Percentiles rank a stretch among this genome's conserved stretches.
phyloP scores from a whole-genome alignment of 352 stramenopile species.

The Phytophthora europaea region DNA sequence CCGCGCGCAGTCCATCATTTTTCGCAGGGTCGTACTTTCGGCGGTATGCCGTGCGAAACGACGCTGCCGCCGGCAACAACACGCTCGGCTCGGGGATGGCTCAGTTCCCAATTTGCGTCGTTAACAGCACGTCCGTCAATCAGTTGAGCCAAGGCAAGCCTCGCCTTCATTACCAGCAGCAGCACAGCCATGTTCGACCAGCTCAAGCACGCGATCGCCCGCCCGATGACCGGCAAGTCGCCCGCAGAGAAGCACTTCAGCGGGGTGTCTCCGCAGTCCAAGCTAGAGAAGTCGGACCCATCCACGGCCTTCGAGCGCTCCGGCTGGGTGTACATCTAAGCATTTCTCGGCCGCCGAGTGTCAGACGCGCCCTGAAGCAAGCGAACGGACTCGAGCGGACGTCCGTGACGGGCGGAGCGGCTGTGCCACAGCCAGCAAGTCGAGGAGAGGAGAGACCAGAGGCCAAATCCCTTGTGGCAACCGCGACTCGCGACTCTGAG shows the following conservation, averaged over 20 bases:
- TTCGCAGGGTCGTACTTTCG: slow-evolving; percentile 17
- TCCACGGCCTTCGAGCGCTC: slow-evolving; percentile 85
- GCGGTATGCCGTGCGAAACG: slow-evolving; percentile 16
- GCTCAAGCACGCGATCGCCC: slow-evolving; percentile 72
- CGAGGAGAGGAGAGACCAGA: neutral
- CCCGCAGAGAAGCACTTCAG: slow-evolving; percentile 56
- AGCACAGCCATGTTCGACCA: slow-evolving; percentile 67
- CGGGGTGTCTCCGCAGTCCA: slow-evolving; percentile 35
- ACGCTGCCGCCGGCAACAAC: neutral
- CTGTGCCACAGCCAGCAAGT: neutral
- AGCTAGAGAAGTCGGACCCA: slow-evolving; percentile 56
- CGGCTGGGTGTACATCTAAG: slow-evolving; percentile 81
- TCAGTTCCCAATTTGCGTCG: slow-evolving; percentile 59
- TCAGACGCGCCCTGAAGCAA: neutral
- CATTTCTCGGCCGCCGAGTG: neutral
- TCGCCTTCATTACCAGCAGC: neutral
- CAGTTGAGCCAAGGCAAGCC: slow-evolving; percentile 9
- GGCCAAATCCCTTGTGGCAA: neutral
- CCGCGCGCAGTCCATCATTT: neutral
- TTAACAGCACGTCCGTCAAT: slow-evolving; percentile 24
- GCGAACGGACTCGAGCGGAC: slow-evolving; percentile 16
- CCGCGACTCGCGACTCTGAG: neutral
- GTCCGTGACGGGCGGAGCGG: slow-evolving; percentile 10
- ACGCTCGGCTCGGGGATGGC: neutral
- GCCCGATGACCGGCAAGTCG: slow-evolving; percentile 39